Evolutionary conservation across 139 green algal species (phyloP).

Genomic region (Edaphochlamys debaryana): DNA sequence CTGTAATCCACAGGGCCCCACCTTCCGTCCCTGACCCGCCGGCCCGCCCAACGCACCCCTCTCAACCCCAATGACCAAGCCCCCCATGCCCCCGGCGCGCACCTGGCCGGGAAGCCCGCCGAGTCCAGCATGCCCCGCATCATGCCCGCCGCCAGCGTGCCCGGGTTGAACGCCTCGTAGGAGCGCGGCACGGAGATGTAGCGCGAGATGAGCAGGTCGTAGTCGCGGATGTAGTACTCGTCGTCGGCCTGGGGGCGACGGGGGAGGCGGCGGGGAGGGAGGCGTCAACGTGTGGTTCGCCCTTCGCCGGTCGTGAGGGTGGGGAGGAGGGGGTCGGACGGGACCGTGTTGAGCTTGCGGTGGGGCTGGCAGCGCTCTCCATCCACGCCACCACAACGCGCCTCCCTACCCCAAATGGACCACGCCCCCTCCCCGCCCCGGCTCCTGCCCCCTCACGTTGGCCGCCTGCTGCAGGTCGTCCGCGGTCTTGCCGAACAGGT

Average conservation of each 20-base stretch:
- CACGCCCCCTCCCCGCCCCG: too few species aligned
- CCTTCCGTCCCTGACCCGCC: background rate
- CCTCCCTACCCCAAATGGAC: too few species aligned
- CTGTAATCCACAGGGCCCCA: too few species aligned
- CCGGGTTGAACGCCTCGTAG: conserved; percentile 92
- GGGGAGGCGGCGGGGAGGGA: background rate
- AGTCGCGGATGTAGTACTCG: conserved; percentile 98
- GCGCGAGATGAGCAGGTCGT: conserved; percentile 84
- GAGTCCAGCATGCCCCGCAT: conserved; percentile 90
- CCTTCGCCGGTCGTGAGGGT: too few species aligned
- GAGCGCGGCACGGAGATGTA: conserved; percentile 95
- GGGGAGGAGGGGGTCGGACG: too few species aligned
- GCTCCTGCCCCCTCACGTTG: conserved; percentile 1
- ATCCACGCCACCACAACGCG: too few species aligned
- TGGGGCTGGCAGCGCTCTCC: too few species aligned
- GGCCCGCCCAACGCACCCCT: too few species aligned
- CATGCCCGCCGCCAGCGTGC: conserved; percentile 90
- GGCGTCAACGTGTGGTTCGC: too few species aligned
- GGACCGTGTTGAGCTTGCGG: too few species aligned
- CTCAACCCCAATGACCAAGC: background rate
- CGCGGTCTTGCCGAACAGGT: conserved; percentile 93
- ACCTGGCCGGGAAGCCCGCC: conserved; percentile 91
- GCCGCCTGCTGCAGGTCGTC: conserved; percentile 97
- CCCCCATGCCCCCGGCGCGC: background rate
- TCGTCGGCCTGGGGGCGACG: conserved; percentile 81